phyloP scores from a whole-genome alignment of 805 yeast genomes.

The Suhomyces sp. region DNA sequence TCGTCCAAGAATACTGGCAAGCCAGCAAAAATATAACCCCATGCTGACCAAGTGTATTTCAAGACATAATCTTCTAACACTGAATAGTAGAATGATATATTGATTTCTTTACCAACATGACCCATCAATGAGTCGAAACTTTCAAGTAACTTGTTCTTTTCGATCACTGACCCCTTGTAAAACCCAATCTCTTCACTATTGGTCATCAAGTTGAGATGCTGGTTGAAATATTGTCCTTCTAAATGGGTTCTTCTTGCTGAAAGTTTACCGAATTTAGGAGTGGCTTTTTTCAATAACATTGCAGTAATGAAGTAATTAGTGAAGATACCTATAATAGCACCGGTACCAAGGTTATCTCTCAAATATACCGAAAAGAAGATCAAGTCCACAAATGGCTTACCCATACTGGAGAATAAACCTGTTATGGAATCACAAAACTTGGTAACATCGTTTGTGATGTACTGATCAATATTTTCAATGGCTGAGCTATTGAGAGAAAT shows the following conservation, averaged over 20 bases:
- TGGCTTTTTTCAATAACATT: slow-evolving; percentile 60
- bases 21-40: slow-evolving; percentile 89
- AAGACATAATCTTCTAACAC: slow-evolving; percentile 81
- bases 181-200: slow-evolving; percentile 94
- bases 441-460: slow-evolving; percentile 80
- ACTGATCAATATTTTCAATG: slow-evolving; percentile 76
- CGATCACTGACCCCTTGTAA: slow-evolving; percentile 83
- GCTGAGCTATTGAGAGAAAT: slow-evolving; percentile 57
- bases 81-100: slow-evolving; percentile 64
- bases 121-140: slow-evolving; percentile 56
- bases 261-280: slow-evolving; percentile 84
- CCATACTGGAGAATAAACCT: slow-evolving; percentile 81
- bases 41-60: slow-evolving; percentile 92
- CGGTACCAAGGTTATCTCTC: slow-evolving; percentile 79
- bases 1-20: slow-evolving; percentile 77
- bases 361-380: slow-evolving; percentile 81
- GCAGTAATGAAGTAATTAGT: slow-evolving; percentile 82
- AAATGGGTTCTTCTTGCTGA: slow-evolving; percentile 71
- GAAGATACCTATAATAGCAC: slow-evolving; percentile 82
- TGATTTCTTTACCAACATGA: slow-evolving; percentile 55
- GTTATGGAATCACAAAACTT: slow-evolving; percentile 80
- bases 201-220: slow-evolving; percentile 79
- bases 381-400: slow-evolving; percentile 87
- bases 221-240: slow-evolving; percentile 87
- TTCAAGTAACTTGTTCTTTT: slow-evolving; percentile 60